These are phyloP conservation scores for Kluyveromyces wickerhamii DNA, from an alignment of 805 yeast species.

Conservation along the genomic window DNA sequence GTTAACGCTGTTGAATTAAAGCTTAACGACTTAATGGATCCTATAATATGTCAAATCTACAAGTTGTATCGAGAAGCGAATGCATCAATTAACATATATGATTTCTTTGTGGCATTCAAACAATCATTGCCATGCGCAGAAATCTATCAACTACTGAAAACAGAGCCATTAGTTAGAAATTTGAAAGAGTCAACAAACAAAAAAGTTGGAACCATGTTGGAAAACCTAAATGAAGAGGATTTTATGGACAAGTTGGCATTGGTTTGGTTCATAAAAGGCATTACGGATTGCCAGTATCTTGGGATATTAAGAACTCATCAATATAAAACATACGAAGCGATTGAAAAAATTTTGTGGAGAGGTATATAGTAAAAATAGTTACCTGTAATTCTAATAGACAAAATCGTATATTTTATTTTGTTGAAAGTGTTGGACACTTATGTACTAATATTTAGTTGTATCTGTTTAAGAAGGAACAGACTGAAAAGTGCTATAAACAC, in stretches of 20 bases:
- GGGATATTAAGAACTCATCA: slow-evolving; percentile 61
- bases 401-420: background rate
- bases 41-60: slow-evolving; percentile 51
- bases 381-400: background rate
- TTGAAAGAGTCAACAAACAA: slow-evolving; percentile 21
- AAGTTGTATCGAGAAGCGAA: slow-evolving; percentile 75
- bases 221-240: slow-evolving; percentile 21
- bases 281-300: slow-evolving; percentile 59
- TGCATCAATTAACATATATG: slow-evolving; percentile 55
- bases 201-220: slow-evolving; percentile 20
- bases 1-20: slow-evolving; percentile 10
- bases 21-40: slow-evolving; percentile 37
- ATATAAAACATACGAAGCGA: slow-evolving; percentile 25
- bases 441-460: slow-evolving; percentile 35
- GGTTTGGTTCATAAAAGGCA: slow-evolving; percentile 68
- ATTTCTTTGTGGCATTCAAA: slow-evolving; percentile 55
- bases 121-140: slow-evolving; percentile 35
- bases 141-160: slow-evolving; percentile 20
- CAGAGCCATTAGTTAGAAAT: slow-evolving; percentile 13
- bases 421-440: background rate
- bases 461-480: slow-evolving; percentile 40
- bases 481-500: slow-evolving; percentile 53
- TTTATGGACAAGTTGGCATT: slow-evolving; percentile 58
- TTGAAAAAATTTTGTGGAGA: slow-evolving; percentile 30
- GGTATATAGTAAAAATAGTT: slow-evolving; percentile 16